These are phyloP conservation scores for Coleophoma crateriformis DNA, from an alignment of 2,329 filamentous ascomycete species.

Conservation along the genomic window DNA sequence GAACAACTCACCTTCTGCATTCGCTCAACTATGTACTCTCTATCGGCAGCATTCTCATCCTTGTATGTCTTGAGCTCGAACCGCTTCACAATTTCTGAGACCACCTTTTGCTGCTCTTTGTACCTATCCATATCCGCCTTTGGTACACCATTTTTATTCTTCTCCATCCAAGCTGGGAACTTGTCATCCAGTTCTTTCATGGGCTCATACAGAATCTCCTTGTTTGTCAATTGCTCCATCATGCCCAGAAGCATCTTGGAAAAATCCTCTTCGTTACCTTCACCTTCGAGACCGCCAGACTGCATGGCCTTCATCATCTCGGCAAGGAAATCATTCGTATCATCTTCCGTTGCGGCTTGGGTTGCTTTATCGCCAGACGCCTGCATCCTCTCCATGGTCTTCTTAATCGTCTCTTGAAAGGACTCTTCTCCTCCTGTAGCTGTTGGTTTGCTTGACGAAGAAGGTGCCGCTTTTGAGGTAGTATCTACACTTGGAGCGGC, in stretches of 20 bases:
- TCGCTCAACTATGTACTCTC: conserved; percentile 90
- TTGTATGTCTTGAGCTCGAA: conserved; percentile 81
- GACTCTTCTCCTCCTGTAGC: conserved; percentile 45
- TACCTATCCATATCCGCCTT: conserved; percentile 75
- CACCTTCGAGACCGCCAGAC: conserved; percentile 51
- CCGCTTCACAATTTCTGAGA: conserved; percentile 79
- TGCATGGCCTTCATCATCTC: conserved; percentile 90
- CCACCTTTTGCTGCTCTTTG: conserved; percentile 71
- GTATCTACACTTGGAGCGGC: conserved; percentile 17
- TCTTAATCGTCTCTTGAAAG: conserved; percentile 89
- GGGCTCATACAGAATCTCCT: conserved; percentile 95
- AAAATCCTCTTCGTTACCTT: conserved; percentile 72
- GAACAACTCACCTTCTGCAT: conserved; percentile 81
- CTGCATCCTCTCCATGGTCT: conserved; percentile 96
- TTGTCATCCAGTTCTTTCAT: conserved; percentile 97
- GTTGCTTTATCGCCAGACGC: conserved; percentile 81
- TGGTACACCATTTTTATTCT: conserved; percentile 62
- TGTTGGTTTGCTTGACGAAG: conserved; percentile 16
- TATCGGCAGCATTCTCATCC: conserved; percentile 74
- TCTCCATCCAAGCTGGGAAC: conserved; percentile 82
- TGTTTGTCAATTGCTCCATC: conserved; percentile 99
- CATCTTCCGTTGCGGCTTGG: conserved; percentile 63
- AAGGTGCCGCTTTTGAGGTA: conserved; percentile 4
- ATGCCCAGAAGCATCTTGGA: conserved; percentile 93
- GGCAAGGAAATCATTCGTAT: conserved; percentile 76